Percentiles rank a stretch among this genome's conserved stretches.
phyloP scores from a whole-genome alignment of 345 rosid genomes.

The Bruguiera sexangula region DNA sequence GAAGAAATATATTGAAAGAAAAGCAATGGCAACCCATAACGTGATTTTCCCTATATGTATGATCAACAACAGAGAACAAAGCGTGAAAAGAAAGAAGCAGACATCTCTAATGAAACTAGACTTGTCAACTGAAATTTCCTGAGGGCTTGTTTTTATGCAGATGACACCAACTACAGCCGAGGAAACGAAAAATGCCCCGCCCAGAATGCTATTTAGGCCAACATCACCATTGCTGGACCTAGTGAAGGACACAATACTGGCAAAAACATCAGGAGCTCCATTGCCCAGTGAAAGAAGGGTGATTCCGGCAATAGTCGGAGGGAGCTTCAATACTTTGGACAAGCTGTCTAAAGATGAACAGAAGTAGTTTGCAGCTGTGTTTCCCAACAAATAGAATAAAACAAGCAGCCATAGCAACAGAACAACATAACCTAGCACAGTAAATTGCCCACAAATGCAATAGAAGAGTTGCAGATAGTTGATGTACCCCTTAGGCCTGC shows the following conservation, averaged over 20 bases:
- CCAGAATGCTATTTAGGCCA: conserved; percentile 75
- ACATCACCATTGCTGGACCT: conserved; percentile 58
- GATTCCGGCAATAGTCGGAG: conserved; percentile 83
- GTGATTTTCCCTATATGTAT: conserved; percentile 49
- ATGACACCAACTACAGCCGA: conserved; percentile 76
- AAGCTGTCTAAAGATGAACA: conserved; percentile 71
- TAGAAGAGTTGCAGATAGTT: conserved; percentile 75
- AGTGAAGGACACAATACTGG: conserved; percentile 79
- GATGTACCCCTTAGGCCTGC: conserved; percentile 73
- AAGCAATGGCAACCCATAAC: conserved; percentile 58
- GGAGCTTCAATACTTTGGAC: conserved; percentile 65
- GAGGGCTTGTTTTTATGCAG: conserved; percentile 35
- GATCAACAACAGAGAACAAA: conserved; percentile 56
- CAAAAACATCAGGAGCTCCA: conserved; percentile 86
- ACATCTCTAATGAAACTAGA: conserved; percentile 69
- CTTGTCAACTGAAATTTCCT: conserved; percentile 48
- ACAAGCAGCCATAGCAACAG: conserved; percentile 70
- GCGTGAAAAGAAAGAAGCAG: conserved; percentile 59
- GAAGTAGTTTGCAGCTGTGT: conserved; percentile 78
- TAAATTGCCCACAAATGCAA: conserved; percentile 53
- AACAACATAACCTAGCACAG: conserved; percentile 43
- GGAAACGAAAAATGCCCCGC: conserved; percentile 80
- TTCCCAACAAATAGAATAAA: conserved; percentile 72
- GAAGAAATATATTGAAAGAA: conserved; percentile 54
- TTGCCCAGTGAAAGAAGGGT: conserved; percentile 86